A percentile compares a stretch with the other conserved stretches of the same genome.
Evolutionary conservation across 1,284 basidiomycete species (phyloP).

Genomic region (Peniophora sp.): DNA sequence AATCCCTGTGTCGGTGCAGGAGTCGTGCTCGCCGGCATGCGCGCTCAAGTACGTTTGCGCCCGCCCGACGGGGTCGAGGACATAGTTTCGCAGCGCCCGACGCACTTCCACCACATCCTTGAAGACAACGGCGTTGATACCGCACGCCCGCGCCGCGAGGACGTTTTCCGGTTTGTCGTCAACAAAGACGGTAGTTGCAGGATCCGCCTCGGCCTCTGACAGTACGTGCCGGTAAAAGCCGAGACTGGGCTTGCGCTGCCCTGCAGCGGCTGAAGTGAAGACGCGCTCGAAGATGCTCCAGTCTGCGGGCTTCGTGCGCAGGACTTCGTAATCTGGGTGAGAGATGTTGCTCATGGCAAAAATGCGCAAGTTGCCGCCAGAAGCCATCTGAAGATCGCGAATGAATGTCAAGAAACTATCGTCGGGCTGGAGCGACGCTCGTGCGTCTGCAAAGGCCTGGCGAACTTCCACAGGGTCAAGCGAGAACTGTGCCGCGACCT

Average conservation of each 20-base stretch:
- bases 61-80: constrained; percentile 37
- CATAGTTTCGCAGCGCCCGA: constrained; percentile 36
- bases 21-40: constrained; percentile 34
- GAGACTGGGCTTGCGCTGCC: constrained; percentile 49
- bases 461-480: constrained; percentile 31
- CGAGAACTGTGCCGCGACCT: constrained; percentile 32
- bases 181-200: constrained; percentile 39
- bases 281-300: constrained; percentile 48
- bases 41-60: constrained; percentile 30
- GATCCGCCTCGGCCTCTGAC: constrained; percentile 31
- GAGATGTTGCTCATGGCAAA: constrained; percentile 59
- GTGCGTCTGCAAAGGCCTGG: constrained; percentile 35
- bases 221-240: constrained; percentile 46
- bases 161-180: constrained; percentile 58
- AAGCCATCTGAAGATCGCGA: constrained; percentile 33
- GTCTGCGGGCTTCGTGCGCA: constrained; percentile 37
- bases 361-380: constrained; percentile 29
- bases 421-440: constrained; percentile 36
- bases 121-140: constrained; percentile 46
- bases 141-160: constrained; percentile 45
- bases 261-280: constrained; percentile 40
- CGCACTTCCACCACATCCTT: constrained; percentile 33
- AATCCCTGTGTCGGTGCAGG: constrained; percentile 34
- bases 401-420: constrained; percentile 38
- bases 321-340: constrained; percentile 38